Conservation (phyloP, 2,329 filamentous ascomycete species). For the Cladobotryum mycophilum region DNA sequence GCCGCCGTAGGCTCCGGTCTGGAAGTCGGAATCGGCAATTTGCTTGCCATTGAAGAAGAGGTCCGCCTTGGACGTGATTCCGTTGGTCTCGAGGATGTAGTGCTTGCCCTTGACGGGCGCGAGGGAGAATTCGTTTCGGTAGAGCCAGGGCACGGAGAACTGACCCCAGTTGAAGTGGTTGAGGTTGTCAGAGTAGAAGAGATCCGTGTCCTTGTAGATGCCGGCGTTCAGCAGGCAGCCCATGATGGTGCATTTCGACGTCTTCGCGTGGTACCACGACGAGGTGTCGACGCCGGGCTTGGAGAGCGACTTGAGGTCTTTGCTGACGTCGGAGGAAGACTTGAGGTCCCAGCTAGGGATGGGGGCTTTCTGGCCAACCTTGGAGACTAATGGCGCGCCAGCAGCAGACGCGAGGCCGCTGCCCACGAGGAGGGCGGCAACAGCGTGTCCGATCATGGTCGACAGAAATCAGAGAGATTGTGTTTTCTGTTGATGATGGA, state of each 20-base stretch:
- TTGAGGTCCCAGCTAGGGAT: constrained; percentile 45
- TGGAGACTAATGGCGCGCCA: not conserved
- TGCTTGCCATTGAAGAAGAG: constrained; percentile 52
- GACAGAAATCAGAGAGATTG: not conserved
- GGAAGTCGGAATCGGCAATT: constrained; percentile 41
- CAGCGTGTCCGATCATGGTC: constrained; percentile 8
- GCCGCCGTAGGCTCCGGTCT: constrained; percentile 53
- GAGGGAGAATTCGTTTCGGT: constrained; percentile 47
- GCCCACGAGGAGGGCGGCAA: constrained; percentile 8
- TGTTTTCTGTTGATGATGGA: not conserved
- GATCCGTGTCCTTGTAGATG: constrained; percentile 43
- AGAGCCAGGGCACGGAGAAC: constrained; percentile 53
- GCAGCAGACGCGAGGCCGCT: constrained; percentile 9
- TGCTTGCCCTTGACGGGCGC: constrained; percentile 29
- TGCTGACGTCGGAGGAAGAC: constrained; percentile 32
- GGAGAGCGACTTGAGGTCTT: constrained; percentile 35
- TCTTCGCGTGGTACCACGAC: constrained; percentile 44
- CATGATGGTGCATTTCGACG: constrained; percentile 49
- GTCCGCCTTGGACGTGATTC: constrained; percentile 54
- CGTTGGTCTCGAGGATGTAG: constrained; percentile 50
- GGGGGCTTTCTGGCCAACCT: constrained; percentile 21
- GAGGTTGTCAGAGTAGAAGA: constrained; percentile 51
- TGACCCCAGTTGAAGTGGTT: constrained; percentile 35
- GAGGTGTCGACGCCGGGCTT: constrained; percentile 37
- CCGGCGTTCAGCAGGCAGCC: constrained; percentile 47